phyloP scores from a whole-genome alignment of 805 yeast species.

The Saccharomycopsis fodiens region DNA sequence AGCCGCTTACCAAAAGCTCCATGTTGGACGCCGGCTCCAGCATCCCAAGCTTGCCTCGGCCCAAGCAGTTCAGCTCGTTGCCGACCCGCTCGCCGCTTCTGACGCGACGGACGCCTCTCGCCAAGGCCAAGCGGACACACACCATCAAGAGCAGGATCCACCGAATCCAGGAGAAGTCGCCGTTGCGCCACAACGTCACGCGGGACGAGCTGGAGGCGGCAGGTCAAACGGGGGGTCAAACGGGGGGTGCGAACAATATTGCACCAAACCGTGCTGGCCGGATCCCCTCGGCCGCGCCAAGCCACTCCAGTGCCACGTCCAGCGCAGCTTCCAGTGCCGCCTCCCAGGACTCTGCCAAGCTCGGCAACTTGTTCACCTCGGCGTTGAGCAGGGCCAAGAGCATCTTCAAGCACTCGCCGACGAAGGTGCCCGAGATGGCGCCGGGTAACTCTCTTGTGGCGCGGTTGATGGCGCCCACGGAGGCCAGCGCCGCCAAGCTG shows the following conservation, averaged over 20 bases:
- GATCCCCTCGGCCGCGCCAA: background rate
- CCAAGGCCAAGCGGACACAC: background rate
- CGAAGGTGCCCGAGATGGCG: slow-evolving; percentile 1
- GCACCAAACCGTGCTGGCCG: background rate
- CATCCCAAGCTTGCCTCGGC: background rate
- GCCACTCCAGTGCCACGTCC: background rate
- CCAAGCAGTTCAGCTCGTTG: slow-evolving; percentile 4
- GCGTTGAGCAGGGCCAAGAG: slow-evolving; percentile 15
- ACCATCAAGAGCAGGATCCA: background rate
- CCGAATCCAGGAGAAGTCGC: slow-evolving; percentile 4
- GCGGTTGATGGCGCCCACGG: slow-evolving; percentile 15
- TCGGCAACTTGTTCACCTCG: slow-evolving; percentile 11
- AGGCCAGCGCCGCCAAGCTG: slow-evolving; percentile 15
- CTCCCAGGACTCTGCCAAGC: slow-evolving; percentile 7
- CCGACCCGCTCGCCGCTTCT: slow-evolving; percentile 1
- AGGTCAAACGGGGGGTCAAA: background rate
- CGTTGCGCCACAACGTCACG: background rate
- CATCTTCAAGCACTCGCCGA: slow-evolving; percentile 14
- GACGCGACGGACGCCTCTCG: no score
- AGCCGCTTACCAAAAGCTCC: background rate
- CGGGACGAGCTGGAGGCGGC: background rate
- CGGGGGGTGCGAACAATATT: no score
- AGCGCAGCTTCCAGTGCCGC: background rate
- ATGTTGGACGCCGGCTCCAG: background rate
- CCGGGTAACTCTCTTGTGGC: background rate